A percentile compares a stretch with the other conserved stretches of the same genome.
phyloP scores from a whole-genome alignment of 768 basidiomycete species.

The Cytidiella melzeri region DNA sequence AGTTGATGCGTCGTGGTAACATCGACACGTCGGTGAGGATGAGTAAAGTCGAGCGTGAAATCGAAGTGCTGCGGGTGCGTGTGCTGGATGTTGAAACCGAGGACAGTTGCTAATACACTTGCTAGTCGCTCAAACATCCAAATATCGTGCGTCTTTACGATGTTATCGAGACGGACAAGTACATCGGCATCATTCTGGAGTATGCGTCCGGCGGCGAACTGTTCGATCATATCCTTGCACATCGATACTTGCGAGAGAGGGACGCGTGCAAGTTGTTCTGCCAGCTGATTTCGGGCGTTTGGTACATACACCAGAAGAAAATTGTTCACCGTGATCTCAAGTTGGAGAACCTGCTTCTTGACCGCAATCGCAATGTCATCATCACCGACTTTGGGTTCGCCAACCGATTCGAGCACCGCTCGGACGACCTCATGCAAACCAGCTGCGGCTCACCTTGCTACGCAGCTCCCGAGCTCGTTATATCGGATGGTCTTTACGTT shows the following conservation, averaged over 20 bases:
- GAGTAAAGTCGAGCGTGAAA: conserved; percentile 96
- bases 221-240: conserved; percentile 97
- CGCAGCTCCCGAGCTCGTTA: conserved; percentile 96
- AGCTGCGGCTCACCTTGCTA: conserved; percentile 97
- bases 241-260: conserved; percentile 90
- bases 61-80: conserved; percentile 90
- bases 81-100: no score
- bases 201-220: conserved; percentile 98
- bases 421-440: conserved; percentile 97
- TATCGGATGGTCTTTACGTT: conserved; percentile 94
- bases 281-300: conserved; percentile 96
- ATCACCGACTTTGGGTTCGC: conserved; percentile 99
- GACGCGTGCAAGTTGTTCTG: conserved; percentile 96
- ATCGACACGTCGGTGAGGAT: conserved; percentile 82
- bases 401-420: conserved; percentile 89
- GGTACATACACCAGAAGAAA: conserved; percentile 99
- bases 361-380: conserved; percentile 96
- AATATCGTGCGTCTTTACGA: conserved; percentile 98
- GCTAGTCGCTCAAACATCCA: conserved; percentile 92
- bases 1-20: conserved; percentile 90
- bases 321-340: conserved; percentile 99
- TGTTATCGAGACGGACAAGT: conserved; percentile 98
- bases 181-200: conserved; percentile 98
- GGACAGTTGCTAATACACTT: no score
- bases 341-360: conserved; percentile 94